A percentile compares a stretch with the other conserved stretches of the same genome.
Conservation (phyloP, 2,329 filamentous ascomycete genomes). For the Rosellinia necatrix region DNA sequence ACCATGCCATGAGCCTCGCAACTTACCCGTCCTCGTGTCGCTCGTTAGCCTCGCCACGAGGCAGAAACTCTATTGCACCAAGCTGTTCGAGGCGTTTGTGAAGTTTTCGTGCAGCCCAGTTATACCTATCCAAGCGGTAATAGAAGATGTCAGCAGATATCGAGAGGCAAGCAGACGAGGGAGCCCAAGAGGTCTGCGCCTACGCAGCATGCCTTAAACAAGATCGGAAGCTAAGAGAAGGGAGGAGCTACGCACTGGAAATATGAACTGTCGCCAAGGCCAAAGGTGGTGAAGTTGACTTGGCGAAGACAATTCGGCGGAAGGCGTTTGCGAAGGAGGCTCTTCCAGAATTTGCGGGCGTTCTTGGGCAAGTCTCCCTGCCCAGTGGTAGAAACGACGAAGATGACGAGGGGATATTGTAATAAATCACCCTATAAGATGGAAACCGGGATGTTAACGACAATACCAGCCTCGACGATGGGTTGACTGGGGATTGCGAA, state of each 20-base stretch:
- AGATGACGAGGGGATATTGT: conserved; percentile 66
- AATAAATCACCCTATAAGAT: conserved; percentile 53
- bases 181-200: too few relatives aligned
- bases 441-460: not conserved
- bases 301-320: conserved; percentile 69
- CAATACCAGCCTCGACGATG: not conserved
- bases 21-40: conserved; percentile 81
- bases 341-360: conserved; percentile 81
- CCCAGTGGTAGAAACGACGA: conserved; percentile 89
- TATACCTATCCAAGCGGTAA: conserved; percentile 67
- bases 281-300: conserved; percentile 82
- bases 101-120: conserved; percentile 89
- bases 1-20: not conserved
- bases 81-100: conserved; percentile 83
- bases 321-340: conserved; percentile 77
- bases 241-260: conserved; percentile 65
- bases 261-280: conserved; percentile 93
- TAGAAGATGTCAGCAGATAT: not conserved
- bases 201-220: too few relatives aligned
- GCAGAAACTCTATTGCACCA: conserved; percentile 76
- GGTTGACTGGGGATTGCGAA: not conserved
- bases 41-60: conserved; percentile 86
- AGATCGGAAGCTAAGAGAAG: not conserved
- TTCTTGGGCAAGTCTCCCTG: conserved; percentile 93
- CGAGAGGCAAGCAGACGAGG: not conserved